Evolutionary conservation across 1,284 basidiomycete genomes (phyloP), one percentile per base, ranked within the genome.

Genomic region (Chalciporus sp.): DNA sequence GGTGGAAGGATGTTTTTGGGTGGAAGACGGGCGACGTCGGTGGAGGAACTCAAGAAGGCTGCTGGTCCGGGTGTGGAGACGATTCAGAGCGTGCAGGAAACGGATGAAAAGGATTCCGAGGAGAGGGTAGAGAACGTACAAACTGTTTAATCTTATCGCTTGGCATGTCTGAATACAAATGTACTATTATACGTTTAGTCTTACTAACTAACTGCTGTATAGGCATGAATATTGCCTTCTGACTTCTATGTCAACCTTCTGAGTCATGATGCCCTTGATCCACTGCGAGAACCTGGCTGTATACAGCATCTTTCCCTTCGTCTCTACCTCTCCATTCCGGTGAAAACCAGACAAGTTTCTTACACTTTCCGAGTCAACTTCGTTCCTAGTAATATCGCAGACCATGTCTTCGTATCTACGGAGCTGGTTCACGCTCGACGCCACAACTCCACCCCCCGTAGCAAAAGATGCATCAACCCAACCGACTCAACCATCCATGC

Each of bases 391-490:
- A 7, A 37, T 17, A 9, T 17, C 8, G n/a, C n/a, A n/a, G 35
- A 41, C 14, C 23, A 20, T 41, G 40, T 45, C 23, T 19, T 80
- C 80, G 26, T 80, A 77, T 62, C 71, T 83, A 55, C 75, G 73
- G 43, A 73, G 72, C 59, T 83, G 80, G 82, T 68, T 82, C 33
- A 67, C 69, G 5, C 70, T 73, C 40, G 64, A 74, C 35, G 61
- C 73, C 7, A 42, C 72, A 51, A 40, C 48, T 11, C 47, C 49
- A 28, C 42, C 27, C 2, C 33, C 40, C n/a, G 43, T 11, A 33
- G 16, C 47, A 10, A 37, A 39, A 7, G 39, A 23, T 31, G n/a
- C 40, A 20, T 19, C 43, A 20, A 41, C 52, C 14, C 41, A 33
- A 2, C 12, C 43, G n/a, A 41, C 52, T 14, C 41, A 33, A 2